These are phyloP conservation scores for Stereocaulon alpinum DNA, from an alignment of 495 filamentous ascomycete genomes.

Conservation along the genomic window DNA sequence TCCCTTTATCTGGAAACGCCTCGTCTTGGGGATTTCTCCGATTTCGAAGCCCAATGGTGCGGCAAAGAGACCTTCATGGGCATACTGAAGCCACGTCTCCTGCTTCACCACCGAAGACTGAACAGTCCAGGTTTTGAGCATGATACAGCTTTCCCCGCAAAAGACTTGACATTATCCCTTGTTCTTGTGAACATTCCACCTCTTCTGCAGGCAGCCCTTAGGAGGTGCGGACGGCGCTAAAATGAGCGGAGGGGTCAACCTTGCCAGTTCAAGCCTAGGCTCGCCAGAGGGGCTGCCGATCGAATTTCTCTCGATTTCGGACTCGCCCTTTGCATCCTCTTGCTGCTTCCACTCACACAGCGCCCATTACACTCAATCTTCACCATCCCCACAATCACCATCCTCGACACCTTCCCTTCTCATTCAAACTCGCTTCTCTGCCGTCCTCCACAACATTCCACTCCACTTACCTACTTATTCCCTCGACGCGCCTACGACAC, in stretches of 20 bases:
- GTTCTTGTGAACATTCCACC: background rate
- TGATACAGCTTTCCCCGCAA: background rate
- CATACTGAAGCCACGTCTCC: background rate
- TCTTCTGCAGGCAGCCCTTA: background rate
- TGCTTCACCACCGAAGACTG: background rate
- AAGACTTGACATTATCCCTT: background rate
- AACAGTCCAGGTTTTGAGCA: background rate
- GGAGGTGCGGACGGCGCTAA: constrained; percentile 4
- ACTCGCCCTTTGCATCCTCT: constrained; percentile 2
- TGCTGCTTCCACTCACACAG: constrained; percentile 7
- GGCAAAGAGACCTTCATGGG: background rate
- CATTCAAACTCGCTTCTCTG: background rate
- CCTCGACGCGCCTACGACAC: constrained; percentile 1
- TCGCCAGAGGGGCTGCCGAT: constrained; percentile 12
- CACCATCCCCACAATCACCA: background rate
- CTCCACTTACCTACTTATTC: background rate
- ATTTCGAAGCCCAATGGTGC: constrained; percentile 4
- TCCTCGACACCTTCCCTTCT: background rate
- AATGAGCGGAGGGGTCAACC: background rate
- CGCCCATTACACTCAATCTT: constrained; percentile 1
- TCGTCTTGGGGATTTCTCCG: background rate
- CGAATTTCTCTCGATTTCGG: constrained; percentile 11
- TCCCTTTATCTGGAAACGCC: background rate
- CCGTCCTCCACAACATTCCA: background rate
- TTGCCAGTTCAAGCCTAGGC: background rate